phyloP scores from a whole-genome alignment of 225 moss, liverwort and hornwort genomes.

The Climacium dendroides region DNA sequence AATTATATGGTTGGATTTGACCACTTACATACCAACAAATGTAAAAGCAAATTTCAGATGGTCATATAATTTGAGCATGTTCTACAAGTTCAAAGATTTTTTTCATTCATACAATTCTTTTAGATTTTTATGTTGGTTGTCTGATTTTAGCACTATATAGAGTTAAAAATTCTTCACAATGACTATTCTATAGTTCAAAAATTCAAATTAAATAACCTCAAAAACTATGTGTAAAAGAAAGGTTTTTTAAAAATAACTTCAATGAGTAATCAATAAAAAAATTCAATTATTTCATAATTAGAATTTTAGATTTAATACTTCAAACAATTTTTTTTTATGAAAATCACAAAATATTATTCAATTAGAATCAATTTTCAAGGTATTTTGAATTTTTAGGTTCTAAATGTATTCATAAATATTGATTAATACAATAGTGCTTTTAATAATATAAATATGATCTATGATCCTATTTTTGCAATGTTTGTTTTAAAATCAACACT shows the following conservation, averaged over 20 bases:
- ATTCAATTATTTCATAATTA: background rate
- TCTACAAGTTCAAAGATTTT: background rate
- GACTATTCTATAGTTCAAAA: background rate
- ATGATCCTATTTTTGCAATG: fast-evolving
- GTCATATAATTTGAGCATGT: background rate
- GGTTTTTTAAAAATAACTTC: background rate
- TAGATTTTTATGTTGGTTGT: fast-evolving
- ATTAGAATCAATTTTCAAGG: background rate
- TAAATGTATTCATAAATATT: background rate
- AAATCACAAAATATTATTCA: background rate
- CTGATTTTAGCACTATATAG: background rate
- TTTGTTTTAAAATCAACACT: background rate
- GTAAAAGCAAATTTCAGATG: background rate
- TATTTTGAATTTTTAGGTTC: background rate
- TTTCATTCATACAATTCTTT: fast-evolving
- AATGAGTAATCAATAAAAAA: background rate
- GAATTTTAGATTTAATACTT: too few species aligned
- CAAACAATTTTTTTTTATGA: background rate
- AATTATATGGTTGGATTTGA: background rate
- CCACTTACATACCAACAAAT: background rate
- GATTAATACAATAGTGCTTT: too few species aligned
- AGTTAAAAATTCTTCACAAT: background rate
- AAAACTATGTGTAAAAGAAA: background rate
- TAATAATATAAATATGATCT: background rate
- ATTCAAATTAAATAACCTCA: fast-evolving